These are phyloP conservation scores for Chaetomiaceae sp. DNA, from an alignment of 2,329 filamentous ascomycete genomes.

Conservation along the genomic window DNA sequence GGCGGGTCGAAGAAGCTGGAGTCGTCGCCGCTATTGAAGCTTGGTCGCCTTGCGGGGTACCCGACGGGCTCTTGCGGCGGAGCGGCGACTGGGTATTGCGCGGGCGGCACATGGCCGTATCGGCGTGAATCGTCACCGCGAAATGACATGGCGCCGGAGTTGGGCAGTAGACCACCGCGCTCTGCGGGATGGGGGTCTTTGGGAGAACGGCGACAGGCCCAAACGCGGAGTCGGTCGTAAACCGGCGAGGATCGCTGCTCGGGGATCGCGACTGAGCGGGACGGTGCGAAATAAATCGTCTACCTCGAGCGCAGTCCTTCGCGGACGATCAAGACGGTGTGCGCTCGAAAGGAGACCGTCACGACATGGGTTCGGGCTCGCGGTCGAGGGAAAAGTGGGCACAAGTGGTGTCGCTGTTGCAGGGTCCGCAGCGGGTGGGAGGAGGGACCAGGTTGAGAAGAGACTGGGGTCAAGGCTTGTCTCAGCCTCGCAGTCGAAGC, in stretches of 20 bases:
- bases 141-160: slow-evolving; percentile 52
- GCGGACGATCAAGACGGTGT: neutral
- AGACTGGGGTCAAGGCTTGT: neutral
- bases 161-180: neutral
- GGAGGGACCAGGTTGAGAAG: neutral
- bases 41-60: slow-evolving; percentile 54
- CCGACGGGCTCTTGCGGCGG: slow-evolving; percentile 30
- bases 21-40: slow-evolving; percentile 76
- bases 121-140: slow-evolving; percentile 58
- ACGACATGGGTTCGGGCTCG: slow-evolving; percentile 9
- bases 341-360: slow-evolving; percentile 1
- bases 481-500: no score
- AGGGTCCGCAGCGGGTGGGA: slow-evolving; percentile 8
- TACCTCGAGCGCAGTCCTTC: slow-evolving; percentile 2
- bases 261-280: slow-evolving; percentile 3
- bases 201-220: neutral
- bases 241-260: neutral
- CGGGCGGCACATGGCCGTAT: slow-evolving; percentile 63
- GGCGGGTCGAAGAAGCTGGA: slow-evolving; percentile 46
- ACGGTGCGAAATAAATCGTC: slow-evolving; percentile 1
- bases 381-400: neutral
- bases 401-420: neutral
- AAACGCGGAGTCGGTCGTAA: neutral
- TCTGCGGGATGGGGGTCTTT: neutral
- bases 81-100: slow-evolving; percentile 55